Base-by-base conservation (phyloP, 1,139 yeast genomes). In the Citeromyces hawaiiensis region DNA sequence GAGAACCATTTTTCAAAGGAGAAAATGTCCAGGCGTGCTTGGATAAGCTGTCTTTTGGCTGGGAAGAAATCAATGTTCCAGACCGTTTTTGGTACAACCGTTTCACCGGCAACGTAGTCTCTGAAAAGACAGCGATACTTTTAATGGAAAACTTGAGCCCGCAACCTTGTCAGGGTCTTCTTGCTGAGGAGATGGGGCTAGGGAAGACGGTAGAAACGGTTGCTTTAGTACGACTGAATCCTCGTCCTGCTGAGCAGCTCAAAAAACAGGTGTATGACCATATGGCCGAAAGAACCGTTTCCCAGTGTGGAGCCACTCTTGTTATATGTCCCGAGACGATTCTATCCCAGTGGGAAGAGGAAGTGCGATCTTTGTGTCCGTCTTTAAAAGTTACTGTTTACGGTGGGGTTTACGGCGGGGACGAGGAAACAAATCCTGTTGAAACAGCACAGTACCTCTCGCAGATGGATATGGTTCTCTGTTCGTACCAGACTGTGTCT, bases 121-220 rank as follows among this genome's bases (percentile, higher is more conserved):
- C 68, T 2, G 47, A 56, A n/a, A 36, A 42, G 3, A 51, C 56
- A 19, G 61, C 66, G 1, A 44, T 60, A 3, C 43, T 49, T 8
- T 65, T 54, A 37, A 39, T 59, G 10, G 15, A 41, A 4, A 30
- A 38, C 33, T 18, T 45, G n/a, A 36, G 4, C 16, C 30, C 39
- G 39, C 63, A 36, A 13, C 66, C 40, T 9, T 88, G 86, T 0
- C 69, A 68, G 42, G 95, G 91, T 0, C 60, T 88, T 7, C 56
- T 88, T 33, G 82, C 93, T 1, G 97, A 88, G 53, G 97, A 91
- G 57, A 91, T 91, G 98, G 97, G 98, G 0, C 66, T 91, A 4
- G 98, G 98, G 0, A 91, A 91, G 54, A 88, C 97, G 0, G 78
- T 91, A 2, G 98, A 91, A 54, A 64, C 86, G 6, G 65, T 86